Base-by-base conservation (phyloP, 768 basidiomycete species). In the Russula vinacea region DNA sequence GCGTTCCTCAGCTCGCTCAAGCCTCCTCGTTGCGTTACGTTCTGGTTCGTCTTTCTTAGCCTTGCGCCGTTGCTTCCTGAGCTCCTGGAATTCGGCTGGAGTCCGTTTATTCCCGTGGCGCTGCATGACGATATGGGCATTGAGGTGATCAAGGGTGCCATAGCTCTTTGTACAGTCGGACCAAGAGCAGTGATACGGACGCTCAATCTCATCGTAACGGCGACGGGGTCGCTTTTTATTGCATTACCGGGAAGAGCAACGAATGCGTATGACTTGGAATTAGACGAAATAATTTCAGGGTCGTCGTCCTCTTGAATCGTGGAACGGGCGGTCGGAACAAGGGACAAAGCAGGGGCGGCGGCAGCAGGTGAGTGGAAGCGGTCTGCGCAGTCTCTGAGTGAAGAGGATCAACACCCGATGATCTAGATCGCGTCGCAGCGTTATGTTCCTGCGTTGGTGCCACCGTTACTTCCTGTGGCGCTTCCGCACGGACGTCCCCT, bases 91-190 rank as follows among this genome's bases (percentile, higher is more conserved):
- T 79, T 98, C 96, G 62, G 84, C 84, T 13, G 96, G 96, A 73
- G 84, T 89, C 60, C 95, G 84, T 77, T 96, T 98, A 16, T 80
- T 62, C 49, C 96, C 96, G 74, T 99, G 96, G 75, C 91, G 91
- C 75, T 98, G 96, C 92, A 97, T 97, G 19, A 87, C 89, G 62
- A 98, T 93, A 74, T 99, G 96, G 35, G 94, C 94, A 74, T 99
- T 99, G 65, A 99, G 81, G 75, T 99, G 96, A 73, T 99, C 98
- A 56, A 98, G 80, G 5, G 94, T 97, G 33, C 94, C 94, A 71
- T 96, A 97, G 29, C 90, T 81, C 77, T 96, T 96, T 60, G 84
- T 80, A 71, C 82, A 83, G 22, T 72, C 74, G 7, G 74, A 71
- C 71, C 73, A 76, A 53, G 88, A 87, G 79, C 95, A 98, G 60